phyloP scores from a whole-genome alignment of 2,329 filamentous ascomycete species.

The Diaporthe eres region DNA sequence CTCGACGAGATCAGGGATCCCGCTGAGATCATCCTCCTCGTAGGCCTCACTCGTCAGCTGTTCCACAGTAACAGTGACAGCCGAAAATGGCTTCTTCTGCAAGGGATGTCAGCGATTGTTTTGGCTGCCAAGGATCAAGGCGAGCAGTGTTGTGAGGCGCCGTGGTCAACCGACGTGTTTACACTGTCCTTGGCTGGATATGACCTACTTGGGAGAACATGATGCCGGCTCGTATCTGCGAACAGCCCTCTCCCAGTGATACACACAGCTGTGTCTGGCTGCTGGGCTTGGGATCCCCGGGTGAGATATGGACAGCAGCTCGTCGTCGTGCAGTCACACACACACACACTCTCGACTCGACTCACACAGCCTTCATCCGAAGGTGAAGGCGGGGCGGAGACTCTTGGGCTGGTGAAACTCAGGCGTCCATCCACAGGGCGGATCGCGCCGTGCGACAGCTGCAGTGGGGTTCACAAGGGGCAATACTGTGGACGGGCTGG shows the following conservation, averaged over 20 bases:
- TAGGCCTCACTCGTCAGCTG: conserved; percentile 90
- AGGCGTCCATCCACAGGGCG: conserved; percentile 23
- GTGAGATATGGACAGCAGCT: background rate
- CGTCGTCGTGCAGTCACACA: conserved; percentile 3
- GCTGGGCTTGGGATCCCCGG: background rate
- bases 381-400: conserved; percentile 6
- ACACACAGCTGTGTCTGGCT: background rate
- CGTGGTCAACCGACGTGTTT: background rate
- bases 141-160: conserved; percentile 1
- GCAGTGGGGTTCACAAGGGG: conserved; percentile 11
- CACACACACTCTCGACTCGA: background rate
- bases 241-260: background rate
- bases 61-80: conserved; percentile 93
- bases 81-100: conserved; percentile 90
- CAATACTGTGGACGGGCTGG: background rate
- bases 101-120: conserved; percentile 17
- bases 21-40: conserved; percentile 91
- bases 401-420: conserved; percentile 19
- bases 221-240: conserved; percentile 13
- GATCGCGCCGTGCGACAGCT: conserved; percentile 19
- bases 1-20: conserved; percentile 94
- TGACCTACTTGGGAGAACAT: conserved; percentile 42
- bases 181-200: background rate
- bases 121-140: background rate
- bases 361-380: conserved; percentile 9